Base-by-base conservation (phyloP, 2,329 filamentous ascomycete genomes). In the Westerdykella ornata region DNA sequence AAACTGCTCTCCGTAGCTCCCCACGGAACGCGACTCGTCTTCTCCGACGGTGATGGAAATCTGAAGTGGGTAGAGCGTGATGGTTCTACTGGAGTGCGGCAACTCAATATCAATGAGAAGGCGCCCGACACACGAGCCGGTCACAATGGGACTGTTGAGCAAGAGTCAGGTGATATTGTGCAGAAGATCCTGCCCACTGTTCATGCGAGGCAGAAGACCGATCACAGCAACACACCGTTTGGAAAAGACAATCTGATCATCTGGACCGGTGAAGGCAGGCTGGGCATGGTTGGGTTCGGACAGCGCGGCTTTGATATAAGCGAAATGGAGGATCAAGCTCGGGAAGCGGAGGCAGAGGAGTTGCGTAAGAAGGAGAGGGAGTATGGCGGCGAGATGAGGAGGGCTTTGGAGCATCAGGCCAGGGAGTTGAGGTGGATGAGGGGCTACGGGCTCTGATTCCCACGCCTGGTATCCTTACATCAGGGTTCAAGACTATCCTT, bases 61-160 rank as follows among this genome's bases (percentile, higher is more conserved):
- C 65, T 97, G 48, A 90, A 88, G 62, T 97, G 90, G 89, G 80
- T 94, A 34, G 90, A 97, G 65, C 75, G 89, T 28, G 88, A 96
- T 57, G 88, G 85, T 1, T 69, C 67, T 29, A 71, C 71, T 7
- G 67, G 73, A 18, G 71, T 81, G 4, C 69, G 78, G 12, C 68
- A 69, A 0, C 75, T 75, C 62, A 80, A 80, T 48, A 73, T 82
- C 57, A 81, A 80, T 43, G 65, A 69, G 9, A 43, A 41, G 14
- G 18, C 38, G 16, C 3, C 29, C 16, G 8, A 18, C 8, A 35
- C 35, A 13, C 52, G 55, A 15, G 37, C 53, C 32, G 52, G 53
- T 4, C 14, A 17, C n/a, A n/a, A 8, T 14, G 11, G 30, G 3
- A 2, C n/a, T 3, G 30, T 42, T 2, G 54, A 54, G 29, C 19